A percentile compares a stretch with the other conserved stretches of the same genome.
These are phyloP conservation scores for Colletotrichum sp. DNA, from an alignment of 2,329 filamentous ascomycete genomes.

Conservation along the genomic window DNA sequence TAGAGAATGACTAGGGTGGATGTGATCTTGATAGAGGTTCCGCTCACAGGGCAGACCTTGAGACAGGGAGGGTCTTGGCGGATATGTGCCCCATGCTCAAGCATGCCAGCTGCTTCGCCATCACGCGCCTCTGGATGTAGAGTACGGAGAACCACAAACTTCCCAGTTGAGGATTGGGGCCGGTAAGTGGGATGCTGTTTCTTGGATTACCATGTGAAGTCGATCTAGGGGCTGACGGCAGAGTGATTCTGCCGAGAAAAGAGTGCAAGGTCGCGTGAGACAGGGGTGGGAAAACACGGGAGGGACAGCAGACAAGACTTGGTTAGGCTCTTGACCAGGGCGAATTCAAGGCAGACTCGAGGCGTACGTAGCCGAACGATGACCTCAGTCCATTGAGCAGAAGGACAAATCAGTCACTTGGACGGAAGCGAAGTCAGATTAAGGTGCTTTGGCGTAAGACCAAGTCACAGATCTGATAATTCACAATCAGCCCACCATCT, in stretches of 20 bases:
- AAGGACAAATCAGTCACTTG: not conserved
- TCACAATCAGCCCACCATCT: not conserved
- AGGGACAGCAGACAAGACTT: not conserved
- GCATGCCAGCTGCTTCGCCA: not conserved
- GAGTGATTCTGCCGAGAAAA: not conserved
- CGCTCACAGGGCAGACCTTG: not conserved
- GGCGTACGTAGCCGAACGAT: not conserved
- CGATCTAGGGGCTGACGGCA: not conserved
- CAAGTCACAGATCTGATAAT: not conserved
- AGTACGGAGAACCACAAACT: not conserved
- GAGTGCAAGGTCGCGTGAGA: not conserved
- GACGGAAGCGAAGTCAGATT: conserved; percentile 3
- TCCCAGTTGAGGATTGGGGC: not conserved
- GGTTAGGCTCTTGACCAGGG: not conserved
- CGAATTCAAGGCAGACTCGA: not conserved
- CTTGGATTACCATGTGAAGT: not conserved
- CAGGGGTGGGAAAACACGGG: not conserved
- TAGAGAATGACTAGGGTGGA: not conserved
- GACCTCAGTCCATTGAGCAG: not conserved
- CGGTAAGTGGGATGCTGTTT: not conserved
- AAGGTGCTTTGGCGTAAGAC: not conserved
- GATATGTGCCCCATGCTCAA: not conserved
- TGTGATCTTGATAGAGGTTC: not conserved
- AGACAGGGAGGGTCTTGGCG: not conserved
- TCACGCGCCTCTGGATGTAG: not conserved